Percentiles rank a stretch among this genome's conserved stretches.
These are phyloP conservation scores for Beauveria sp. DNA, from an alignment of 2,329 filamentous ascomycete genomes.

Conservation along the genomic window DNA sequence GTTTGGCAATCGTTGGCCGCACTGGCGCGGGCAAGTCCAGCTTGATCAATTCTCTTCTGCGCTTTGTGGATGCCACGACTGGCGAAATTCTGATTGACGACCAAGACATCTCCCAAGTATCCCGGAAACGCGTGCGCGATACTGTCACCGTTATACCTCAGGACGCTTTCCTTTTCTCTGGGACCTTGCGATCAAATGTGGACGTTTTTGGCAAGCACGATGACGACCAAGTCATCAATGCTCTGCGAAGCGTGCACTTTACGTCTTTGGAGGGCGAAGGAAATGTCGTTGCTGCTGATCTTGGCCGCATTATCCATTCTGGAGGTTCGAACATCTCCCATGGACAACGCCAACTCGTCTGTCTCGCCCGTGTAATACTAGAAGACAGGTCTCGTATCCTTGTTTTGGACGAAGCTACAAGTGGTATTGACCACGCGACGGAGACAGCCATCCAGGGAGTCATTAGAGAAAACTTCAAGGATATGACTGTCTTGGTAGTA, in stretches of 20 bases:
- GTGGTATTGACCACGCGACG: constrained; percentile 61
- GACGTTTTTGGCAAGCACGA: constrained; percentile 61
- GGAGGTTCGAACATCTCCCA: constrained; percentile 62
- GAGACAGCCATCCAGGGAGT: constrained; percentile 60
- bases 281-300: constrained; percentile 31
- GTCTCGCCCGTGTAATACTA: constrained; percentile 50
- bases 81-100: constrained; percentile 3
- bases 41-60: constrained; percentile 7
- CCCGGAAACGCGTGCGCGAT: neutral
- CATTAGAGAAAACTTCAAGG: constrained; percentile 58
- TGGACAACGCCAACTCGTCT: constrained; percentile 62
- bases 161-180: constrained; percentile 68
- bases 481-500: constrained; percentile 58
- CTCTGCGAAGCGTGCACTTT: constrained; percentile 52
- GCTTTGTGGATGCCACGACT: constrained; percentile 1
- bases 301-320: constrained; percentile 51
- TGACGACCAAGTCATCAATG: constrained; percentile 56
- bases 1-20: constrained; percentile 5
- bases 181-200: constrained; percentile 62
- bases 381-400: constrained; percentile 8
- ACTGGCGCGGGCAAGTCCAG: constrained; percentile 11
- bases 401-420: constrained; percentile 56
- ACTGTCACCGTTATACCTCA: constrained; percentile 25
- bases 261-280: neutral
- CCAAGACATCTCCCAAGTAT: constrained; percentile 1